These are phyloP conservation scores for Asterionellopsis glacialis DNA, from an alignment of 108 stramenopile species.

Conservation along the genomic window DNA sequence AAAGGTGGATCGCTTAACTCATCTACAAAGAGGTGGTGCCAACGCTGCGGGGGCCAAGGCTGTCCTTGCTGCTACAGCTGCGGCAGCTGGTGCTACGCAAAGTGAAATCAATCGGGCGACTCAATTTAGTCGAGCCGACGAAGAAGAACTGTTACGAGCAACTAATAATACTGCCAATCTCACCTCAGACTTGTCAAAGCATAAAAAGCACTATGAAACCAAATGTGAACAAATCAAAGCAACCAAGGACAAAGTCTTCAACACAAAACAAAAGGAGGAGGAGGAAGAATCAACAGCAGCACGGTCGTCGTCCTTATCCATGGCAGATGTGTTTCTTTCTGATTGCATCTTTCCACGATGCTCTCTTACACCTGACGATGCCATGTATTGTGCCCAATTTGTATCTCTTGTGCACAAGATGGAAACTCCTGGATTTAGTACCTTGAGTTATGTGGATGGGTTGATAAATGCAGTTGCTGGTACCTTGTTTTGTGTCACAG, in stretches of 20 bases:
- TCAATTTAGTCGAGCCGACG: not conserved
- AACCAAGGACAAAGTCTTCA: slow-evolving; percentile 36
- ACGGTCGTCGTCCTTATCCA: too few relatives aligned
- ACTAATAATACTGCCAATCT: slow-evolving; percentile 21
- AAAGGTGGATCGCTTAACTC: slow-evolving; percentile 52
- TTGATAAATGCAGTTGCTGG: slow-evolving; percentile 58
- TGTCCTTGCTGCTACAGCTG: slow-evolving; percentile 32
- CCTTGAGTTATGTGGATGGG: slow-evolving; percentile 59
- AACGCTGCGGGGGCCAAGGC: slow-evolving; percentile 26
- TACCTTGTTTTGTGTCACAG: slow-evolving; percentile 72
- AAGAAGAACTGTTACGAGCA: not conserved
- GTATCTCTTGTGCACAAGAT: slow-evolving; percentile 65
- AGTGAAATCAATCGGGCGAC: slow-evolving; percentile 35
- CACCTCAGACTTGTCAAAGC: slow-evolving; percentile 45
- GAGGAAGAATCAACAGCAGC: slow-evolving; percentile 8
- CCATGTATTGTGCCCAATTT: slow-evolving; percentile 78
- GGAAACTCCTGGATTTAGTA: slow-evolving; percentile 75
- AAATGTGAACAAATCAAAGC: slow-evolving; percentile 37
- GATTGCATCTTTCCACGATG: slow-evolving; percentile 75
- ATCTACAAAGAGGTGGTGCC: slow-evolving; percentile 35
- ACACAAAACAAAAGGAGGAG: slow-evolving; percentile 8
- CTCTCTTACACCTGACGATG: slow-evolving; percentile 77
- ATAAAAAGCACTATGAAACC: slow-evolving; percentile 53
- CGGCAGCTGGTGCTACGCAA: slow-evolving; percentile 27
- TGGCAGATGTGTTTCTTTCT: slow-evolving; percentile 50